Base-by-base conservation (phyloP, 306 rosid genomes). In the Cyamopsis tetragonoloba region DNA sequence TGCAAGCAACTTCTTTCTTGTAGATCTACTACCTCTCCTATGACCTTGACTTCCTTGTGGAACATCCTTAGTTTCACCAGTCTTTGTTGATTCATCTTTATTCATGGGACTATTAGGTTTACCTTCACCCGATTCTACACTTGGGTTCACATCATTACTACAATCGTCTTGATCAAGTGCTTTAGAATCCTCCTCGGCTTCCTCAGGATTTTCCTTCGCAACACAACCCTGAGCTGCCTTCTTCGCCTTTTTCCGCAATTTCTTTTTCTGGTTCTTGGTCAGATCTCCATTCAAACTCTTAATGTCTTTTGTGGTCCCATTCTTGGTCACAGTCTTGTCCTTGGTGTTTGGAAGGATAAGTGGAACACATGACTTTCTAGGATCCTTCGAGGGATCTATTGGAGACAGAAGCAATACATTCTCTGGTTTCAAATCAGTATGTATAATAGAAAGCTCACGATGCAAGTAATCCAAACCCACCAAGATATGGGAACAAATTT, bases 381-480 rank as follows among this genome's bases (percentile, higher is more conserved):
- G 88, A 84, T 93, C 97, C 89, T 93, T 93, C 10, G 88, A 77
- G 1, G 90, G 91, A 77, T 93, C 96, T 20, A 93, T 89, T 78
- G 77, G 88, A 8, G 95, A 89, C 74, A 86, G 35, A 78, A 93
- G 87, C 85, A 93, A 65, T 12, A 93, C 95, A 79, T 93, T 93
- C 77, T 93, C 98, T 1, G 95, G 98, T 77, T 93, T 93, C 89
- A 93, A 83, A 81, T 93, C 98, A 12, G 98, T 93, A 81, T 89
- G 98, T 84, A 93, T 86, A 22, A 93, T 59, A 15, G 96, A 89
- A 30, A 93, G 97, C 79, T 88, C 93, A 5, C 87, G 91, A 35
- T 93, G 98, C 87, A 93, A 86, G 79, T 89, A 93, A 80, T 93
- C 98, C 85, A 93, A 81, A 37, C 98, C 98, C 55, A 80, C 85